These are phyloP conservation scores for Laburnicola sp. DNA, from an alignment of 2,329 filamentous ascomycete species.

Conservation along the genomic window DNA sequence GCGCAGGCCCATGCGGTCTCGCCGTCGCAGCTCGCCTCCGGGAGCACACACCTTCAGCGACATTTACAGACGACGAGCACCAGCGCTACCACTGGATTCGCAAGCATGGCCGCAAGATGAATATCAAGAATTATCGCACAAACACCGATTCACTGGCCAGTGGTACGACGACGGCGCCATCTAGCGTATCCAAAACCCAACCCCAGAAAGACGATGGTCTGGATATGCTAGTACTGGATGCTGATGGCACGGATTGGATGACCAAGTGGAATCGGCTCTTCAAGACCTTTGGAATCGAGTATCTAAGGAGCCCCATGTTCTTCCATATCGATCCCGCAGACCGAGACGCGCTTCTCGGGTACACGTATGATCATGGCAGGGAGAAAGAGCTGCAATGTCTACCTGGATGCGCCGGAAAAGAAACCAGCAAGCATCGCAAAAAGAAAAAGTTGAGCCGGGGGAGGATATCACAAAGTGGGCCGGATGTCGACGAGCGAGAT, in stretches of 20 bases:
- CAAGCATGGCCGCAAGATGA: constrained; percentile 63
- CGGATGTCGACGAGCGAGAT: constrained; percentile 51
- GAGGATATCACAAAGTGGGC: constrained; percentile 39
- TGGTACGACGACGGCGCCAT: constrained; percentile 39
- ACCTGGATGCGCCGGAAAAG: constrained; percentile 73
- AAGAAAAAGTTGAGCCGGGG: constrained; percentile 62
- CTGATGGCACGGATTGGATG: constrained; percentile 67
- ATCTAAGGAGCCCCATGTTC: constrained; percentile 79
- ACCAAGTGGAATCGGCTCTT: constrained; percentile 72
- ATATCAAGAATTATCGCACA: constrained; percentile 57
- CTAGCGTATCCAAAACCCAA: constrained; percentile 22
- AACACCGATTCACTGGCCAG: constrained; percentile 49
- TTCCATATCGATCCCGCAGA: constrained; percentile 79
- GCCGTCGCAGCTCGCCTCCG: constrained; percentile 72
- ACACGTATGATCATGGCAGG: constrained; percentile 64
- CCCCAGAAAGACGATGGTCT: constrained; percentile 6
- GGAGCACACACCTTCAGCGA: constrained; percentile 73
- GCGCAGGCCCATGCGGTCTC: constrained; percentile 74
- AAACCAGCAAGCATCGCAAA: constrained; percentile 74
- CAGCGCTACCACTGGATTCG: constrained; percentile 78
- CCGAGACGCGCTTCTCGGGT: constrained; percentile 71
- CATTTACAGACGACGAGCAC: constrained; percentile 83
- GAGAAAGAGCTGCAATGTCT: constrained; percentile 70
- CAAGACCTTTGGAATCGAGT: constrained; percentile 67
- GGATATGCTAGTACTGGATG: constrained; percentile 65